Base-by-base conservation (phyloP, 116 monocot genomes). In the Iris pallida region DNA sequence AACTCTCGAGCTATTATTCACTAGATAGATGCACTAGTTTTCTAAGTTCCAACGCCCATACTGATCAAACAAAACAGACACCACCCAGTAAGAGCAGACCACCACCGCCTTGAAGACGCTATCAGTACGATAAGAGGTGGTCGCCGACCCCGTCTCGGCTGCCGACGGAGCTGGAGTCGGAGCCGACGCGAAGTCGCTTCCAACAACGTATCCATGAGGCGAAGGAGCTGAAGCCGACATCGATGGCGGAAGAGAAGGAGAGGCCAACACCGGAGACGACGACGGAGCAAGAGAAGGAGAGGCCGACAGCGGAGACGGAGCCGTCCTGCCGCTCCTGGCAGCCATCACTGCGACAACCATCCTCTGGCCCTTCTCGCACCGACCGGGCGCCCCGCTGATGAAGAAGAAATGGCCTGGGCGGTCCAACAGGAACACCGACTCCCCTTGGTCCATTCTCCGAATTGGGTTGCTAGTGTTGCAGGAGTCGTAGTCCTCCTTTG, bases 331-430 rank as follows among this genome's bases (percentile, higher is more conserved):
- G 30, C 11, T 19, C 11, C 86, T 68, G 6, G 6, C 45, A 7
- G 80, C 75, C 73, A 87, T 42, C 16, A 94, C 94, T 2, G 79
- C 77, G 0, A 87, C 79, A 7, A 77, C 53, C 42, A 94, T 47
- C 79, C 78, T 87, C 85, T 90, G 76, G 6, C 90, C 90, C 6
- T 68, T 49, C 4, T 42, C 55, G 65, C 94, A 94, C 48, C 63
- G 57, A 7, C 47, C 68, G 5, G 45, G 58, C 13, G 59, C 57
- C 17, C 90, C 90, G 61, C 85, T 83, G 61, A 90, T 85, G 78
- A 94, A 94, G 73, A 66, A 94, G 81, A 82, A 94, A 4, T 82
- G 70, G 1, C 94, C 94, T 14, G 82, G 76, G 2, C 65, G 40
- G 16, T 71, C 69, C 7, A 94, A 55, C 20, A 55, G 58, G 59